A percentile compares a stretch with the other conserved stretches of the same genome.
These are phyloP conservation scores for Maudiozyma humilis DNA, from an alignment of 1,139 yeast genomes.

Conservation along the genomic window DNA sequence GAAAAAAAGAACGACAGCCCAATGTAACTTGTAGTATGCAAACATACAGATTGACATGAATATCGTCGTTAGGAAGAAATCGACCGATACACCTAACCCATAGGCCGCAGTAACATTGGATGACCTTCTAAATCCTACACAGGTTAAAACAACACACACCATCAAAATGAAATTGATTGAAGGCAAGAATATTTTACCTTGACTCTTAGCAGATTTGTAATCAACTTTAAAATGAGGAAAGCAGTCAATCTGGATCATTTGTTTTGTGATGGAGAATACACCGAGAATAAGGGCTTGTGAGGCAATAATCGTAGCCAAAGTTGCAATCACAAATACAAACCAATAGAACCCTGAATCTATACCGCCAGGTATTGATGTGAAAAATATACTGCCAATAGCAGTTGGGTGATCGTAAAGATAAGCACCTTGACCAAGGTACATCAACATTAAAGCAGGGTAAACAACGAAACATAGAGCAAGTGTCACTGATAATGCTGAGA, in stretches of 20 bases:
- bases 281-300: constrained; percentile 2
- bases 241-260: constrained; percentile 3
- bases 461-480: constrained; percentile 1
- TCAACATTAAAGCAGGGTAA: constrained; percentile 1
- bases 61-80: background rate
- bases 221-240: constrained; percentile 2
- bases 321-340: constrained; percentile 3
- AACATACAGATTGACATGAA: constrained; percentile 1
- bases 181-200: constrained; percentile 2
- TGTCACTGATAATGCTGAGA: background rate
- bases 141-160: constrained; percentile 3
- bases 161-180: constrained; percentile 1
- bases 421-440: constrained; percentile 4
- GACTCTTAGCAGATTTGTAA: constrained; percentile 3
- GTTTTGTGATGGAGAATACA: constrained; percentile 3
- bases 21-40: constrained; percentile 2
- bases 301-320: constrained; percentile 2
- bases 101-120: constrained; percentile 3
- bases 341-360: background rate
- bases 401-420: constrained; percentile 1
- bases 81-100: constrained; percentile 2
- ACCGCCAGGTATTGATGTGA: constrained; percentile 2
- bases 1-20: constrained; percentile 1
- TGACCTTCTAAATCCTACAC: constrained; percentile 3
- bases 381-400: constrained; percentile 1